phyloP scores from a whole-genome alignment of 306 rosid species.

The Mucuna pruriens region DNA sequence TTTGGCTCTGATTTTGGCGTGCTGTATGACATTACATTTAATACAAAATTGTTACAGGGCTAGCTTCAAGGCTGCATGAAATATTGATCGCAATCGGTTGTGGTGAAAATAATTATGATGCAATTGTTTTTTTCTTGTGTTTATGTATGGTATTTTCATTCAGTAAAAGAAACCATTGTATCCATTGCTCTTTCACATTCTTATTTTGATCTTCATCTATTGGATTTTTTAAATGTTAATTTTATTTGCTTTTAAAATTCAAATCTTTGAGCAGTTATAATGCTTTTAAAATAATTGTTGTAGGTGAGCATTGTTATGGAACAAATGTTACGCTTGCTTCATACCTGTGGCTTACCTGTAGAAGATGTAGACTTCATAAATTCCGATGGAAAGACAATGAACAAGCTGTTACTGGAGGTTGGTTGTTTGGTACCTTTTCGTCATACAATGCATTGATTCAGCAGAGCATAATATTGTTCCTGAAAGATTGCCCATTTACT shows the following conservation, averaged over 20 bases:
- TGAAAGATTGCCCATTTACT: conserved; percentile 21
- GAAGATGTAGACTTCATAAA: conserved; percentile 93
- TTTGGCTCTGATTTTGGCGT: conserved; percentile 25
- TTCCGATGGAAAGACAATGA: conserved; percentile 94
- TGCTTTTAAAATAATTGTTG: conserved; percentile 27
- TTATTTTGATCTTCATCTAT: conserved; percentile 2
- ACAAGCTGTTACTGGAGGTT: conserved; percentile 85
- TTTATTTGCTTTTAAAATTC: not conserved
- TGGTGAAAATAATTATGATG: conserved; percentile 10
- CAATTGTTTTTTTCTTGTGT: not conserved
- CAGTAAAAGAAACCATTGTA: conserved; percentile 1
- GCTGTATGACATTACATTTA: conserved; percentile 18
- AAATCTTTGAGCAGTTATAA: not conserved
- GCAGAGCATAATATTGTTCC: not conserved
- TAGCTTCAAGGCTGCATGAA: conserved; percentile 11
- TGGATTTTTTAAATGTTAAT: not conserved
- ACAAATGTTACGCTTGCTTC: conserved; percentile 93
- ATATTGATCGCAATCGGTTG: not conserved
- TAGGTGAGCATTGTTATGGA: conserved; percentile 99
- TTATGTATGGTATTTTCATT: not conserved
- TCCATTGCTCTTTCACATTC: conserved; percentile 4
- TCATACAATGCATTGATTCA: not conserved
- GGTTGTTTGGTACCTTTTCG: conserved; percentile 32
- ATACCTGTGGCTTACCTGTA: conserved; percentile 80
- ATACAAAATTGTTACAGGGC: not conserved